A percentile compares a stretch with the other conserved stretches of the same genome.
These are phyloP conservation scores for Citrullus amarus DNA, from an alignment of 306 rosid genomes.

Conservation along the genomic window DNA sequence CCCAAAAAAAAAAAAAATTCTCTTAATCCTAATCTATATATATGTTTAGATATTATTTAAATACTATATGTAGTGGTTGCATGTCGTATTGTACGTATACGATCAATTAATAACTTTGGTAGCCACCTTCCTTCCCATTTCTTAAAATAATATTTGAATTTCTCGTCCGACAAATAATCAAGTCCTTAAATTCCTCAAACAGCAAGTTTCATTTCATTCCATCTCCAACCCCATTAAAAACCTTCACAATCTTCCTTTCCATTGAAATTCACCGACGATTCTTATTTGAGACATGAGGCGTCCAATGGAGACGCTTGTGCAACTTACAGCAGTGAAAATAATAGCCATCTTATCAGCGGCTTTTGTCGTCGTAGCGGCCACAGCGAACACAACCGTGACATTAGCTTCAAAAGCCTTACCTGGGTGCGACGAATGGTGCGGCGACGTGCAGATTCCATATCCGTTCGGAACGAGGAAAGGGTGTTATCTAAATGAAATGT, in stretches of 20 bases:
- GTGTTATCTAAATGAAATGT: not conserved
- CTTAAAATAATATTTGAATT: not conserved
- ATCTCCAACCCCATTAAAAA: not conserved
- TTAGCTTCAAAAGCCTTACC: too few species aligned
- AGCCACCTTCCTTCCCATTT: not conserved
- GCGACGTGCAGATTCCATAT: constrained; percentile 19
- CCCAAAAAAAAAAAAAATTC: too few species aligned
- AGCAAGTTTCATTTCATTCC: not conserved
- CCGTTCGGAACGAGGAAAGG: too few species aligned
- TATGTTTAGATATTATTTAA: not conserved
- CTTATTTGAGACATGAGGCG: too few species aligned
- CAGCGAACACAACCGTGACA: too few species aligned
- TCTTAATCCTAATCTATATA: too few species aligned
- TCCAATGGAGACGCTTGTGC: too few species aligned
- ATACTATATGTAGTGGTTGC: too few species aligned
- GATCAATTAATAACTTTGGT: not conserved
- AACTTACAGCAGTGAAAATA: too few species aligned
- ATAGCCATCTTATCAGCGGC: too few species aligned
- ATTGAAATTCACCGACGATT: not conserved
- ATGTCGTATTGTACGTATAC: too few species aligned
- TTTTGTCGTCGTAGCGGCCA: too few species aligned
- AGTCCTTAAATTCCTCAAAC: not conserved
- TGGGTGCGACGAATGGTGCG: constrained; percentile 10
- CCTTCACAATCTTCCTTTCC: not conserved
- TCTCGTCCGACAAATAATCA: not conserved